Evolutionary conservation across 164 flowering plant genomes (phyloP).

Genomic region (Stephania cephalantha): DNA sequence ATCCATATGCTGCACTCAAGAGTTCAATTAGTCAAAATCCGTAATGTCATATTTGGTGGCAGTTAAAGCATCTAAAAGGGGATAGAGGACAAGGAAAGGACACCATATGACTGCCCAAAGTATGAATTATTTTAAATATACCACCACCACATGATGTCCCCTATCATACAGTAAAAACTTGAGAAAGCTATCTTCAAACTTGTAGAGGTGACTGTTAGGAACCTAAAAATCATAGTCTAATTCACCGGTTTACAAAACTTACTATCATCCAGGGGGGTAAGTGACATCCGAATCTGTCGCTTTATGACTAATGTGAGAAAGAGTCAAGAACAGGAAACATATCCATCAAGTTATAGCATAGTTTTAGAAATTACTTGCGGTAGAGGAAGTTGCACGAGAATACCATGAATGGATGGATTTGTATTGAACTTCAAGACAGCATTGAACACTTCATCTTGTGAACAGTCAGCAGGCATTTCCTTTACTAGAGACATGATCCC

Average conservation of each 20-base stretch:
- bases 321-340: not conserved
- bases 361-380: conserved; percentile 62
- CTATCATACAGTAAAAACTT: no score
- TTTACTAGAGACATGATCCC: conserved; percentile 59
- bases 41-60: no score
- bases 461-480: conserved; percentile 48
- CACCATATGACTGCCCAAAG: not conserved
- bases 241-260: not conserved
- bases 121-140: no score
- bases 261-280: not conserved
- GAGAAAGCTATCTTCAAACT: not conserved
- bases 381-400: conserved; percentile 94
- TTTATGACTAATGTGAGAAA: not conserved
- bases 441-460: conserved; percentile 50
- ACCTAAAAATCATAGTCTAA: not conserved
- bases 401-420: conserved; percentile 73
- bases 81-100: not conserved
- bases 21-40: conserved; percentile 10
- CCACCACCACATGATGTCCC: no score
- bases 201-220: not conserved
- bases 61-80: conserved; percentile 1
- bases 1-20: conserved; percentile 60
- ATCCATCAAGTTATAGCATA: conserved; percentile 11
- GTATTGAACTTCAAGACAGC: conserved; percentile 45
- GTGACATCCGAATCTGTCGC: not conserved